Evolutionary conservation across 306 rosid species (phyloP).

Genomic region (Sphenostylis stenocarpa): DNA sequence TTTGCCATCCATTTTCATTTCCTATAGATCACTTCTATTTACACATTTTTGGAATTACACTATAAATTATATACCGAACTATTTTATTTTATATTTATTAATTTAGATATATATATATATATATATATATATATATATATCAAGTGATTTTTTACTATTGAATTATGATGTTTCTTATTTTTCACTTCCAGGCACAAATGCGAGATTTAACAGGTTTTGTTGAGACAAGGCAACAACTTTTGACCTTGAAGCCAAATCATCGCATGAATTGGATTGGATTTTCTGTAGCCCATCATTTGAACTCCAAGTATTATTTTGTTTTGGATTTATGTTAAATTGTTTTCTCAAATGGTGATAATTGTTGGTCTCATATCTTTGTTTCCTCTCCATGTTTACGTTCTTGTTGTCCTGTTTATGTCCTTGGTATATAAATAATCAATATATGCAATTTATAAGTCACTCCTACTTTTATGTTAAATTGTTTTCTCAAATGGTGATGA

Average conservation of each 20-base stretch:
- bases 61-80: too few species aligned
- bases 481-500: too few species aligned
- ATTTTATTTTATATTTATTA: not conserved
- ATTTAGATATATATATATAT: not conserved
- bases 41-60: not conserved
- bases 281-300: slow-evolving; percentile 92
- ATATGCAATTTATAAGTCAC: not conserved
- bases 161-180: slow-evolving; percentile 28
- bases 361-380: not conserved
- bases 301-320: slow-evolving; percentile 78
- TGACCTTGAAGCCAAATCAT: slow-evolving; percentile 92
- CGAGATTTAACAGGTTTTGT: slow-evolving; percentile 97
- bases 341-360: not conserved
- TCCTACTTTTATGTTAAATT: too few species aligned
- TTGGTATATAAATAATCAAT: not conserved
- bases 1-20: not conserved
- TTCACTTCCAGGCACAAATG: slow-evolving; percentile 83
- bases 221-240: slow-evolving; percentile 92
- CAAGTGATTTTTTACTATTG: not conserved
- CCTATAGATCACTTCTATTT: not conserved
- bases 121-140: not conserved
- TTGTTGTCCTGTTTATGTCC: not conserved
- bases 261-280: slow-evolving; percentile 99
- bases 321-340: slow-evolving; percentile 10
- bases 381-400: not conserved